Evolutionary conservation across 805 yeast genomes (phyloP).

Genomic region (Crinitomyces ghanaensis): DNA sequence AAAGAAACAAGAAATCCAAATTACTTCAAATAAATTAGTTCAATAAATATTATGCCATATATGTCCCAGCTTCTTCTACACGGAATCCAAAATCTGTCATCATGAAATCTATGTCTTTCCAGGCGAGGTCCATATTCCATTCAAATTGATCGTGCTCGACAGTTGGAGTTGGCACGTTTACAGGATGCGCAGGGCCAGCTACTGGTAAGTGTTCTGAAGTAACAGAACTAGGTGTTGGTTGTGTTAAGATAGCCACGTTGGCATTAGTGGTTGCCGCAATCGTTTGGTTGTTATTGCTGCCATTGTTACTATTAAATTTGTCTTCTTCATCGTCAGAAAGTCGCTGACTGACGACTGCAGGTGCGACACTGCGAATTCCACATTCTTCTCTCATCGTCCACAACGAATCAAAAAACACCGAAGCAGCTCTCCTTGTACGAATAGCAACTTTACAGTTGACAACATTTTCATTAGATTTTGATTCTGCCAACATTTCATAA

Average conservation of each 20-base stretch:
- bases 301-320: not conserved
- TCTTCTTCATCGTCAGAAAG: constrained; percentile 9
- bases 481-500: constrained; percentile 52
- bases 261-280: not conserved
- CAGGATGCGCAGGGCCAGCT: not conserved
- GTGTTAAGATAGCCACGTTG: not conserved
- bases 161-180: not conserved
- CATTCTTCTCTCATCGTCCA: constrained; percentile 77
- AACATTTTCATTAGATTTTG: constrained; percentile 20
- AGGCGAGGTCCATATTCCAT: constrained; percentile 43
- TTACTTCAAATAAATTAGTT: not conserved
- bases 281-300: not conserved
- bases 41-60: constrained; percentile 5
- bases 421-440: constrained; percentile 80
- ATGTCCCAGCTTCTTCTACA: constrained; percentile 29
- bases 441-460: constrained; percentile 29
- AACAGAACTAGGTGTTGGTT: not conserved
- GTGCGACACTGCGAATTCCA: constrained; percentile 36
- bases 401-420: constrained; percentile 83
- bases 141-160: constrained; percentile 9
- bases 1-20: not conserved
- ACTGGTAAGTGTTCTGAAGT: not conserved
- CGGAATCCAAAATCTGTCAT: constrained; percentile 92
- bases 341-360: constrained; percentile 22
- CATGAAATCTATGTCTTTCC: constrained; percentile 79